Conservation (phyloP, 2,329 filamentous ascomycete species). For the Geosmithia morbida region DNA sequence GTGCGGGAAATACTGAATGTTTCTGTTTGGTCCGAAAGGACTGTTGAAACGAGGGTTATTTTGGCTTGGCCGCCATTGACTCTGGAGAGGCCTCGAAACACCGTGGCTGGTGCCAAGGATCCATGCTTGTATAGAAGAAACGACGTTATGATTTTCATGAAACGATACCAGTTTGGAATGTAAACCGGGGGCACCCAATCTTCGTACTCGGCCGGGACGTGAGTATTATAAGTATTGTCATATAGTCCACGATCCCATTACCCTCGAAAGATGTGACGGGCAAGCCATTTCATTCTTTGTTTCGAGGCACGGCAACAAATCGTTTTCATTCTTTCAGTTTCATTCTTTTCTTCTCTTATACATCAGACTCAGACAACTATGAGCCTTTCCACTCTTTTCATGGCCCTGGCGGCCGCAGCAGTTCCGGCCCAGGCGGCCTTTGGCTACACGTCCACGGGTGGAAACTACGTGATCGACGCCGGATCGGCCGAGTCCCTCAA, state of each 20-base stretch:
- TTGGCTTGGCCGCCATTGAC: background rate
- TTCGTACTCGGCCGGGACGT: background rate
- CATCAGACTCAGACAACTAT: background rate
- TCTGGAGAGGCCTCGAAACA: no score
- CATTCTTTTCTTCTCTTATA: background rate
- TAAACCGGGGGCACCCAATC: background rate
- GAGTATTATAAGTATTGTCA: background rate
- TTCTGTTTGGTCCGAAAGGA: background rate
- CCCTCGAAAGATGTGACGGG: no score
- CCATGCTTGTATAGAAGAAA: background rate
- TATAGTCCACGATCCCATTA: background rate
- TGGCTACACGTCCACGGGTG: slow-evolving; percentile 22
- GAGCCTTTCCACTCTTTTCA: background rate
- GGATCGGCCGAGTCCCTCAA: slow-evolving; percentile 31
- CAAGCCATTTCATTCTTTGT: background rate
- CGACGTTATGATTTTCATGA: background rate
- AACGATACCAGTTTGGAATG: background rate
- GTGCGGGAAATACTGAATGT: no score
- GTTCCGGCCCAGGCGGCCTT: slow-evolving; percentile 20
- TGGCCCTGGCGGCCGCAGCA: slow-evolving; percentile 7
- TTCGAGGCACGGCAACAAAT: no score
- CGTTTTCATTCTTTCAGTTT: background rate
- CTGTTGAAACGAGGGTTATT: background rate
- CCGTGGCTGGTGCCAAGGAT: background rate
- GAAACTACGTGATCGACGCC: slow-evolving; percentile 30